A percentile compares a stretch with the other conserved stretches of the same genome.
phyloP scores from a whole-genome alignment of 2,329 filamentous ascomycete species.

The Zymoseptoria tritici region DNA sequence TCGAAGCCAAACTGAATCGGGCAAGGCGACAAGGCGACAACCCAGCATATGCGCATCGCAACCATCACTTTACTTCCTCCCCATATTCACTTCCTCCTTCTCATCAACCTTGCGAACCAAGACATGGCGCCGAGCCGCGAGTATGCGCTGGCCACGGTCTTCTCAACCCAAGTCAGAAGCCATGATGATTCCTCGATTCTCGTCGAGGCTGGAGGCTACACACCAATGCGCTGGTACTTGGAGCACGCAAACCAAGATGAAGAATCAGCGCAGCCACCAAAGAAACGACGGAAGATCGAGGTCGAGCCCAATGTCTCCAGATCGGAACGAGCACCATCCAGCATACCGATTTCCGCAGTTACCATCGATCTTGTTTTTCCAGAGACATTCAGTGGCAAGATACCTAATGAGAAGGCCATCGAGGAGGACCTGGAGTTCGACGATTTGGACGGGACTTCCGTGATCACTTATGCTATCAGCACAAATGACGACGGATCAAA shows the following conservation, averaged over 20 bases:
- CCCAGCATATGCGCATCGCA: not conserved
- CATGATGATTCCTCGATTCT: conserved; percentile 22
- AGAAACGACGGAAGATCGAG: conserved; percentile 18
- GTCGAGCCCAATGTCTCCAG: not conserved
- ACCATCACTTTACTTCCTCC: not conserved
- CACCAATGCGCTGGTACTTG: conserved; percentile 26
- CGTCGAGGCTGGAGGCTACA: conserved; percentile 27
- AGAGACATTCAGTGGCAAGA: conserved; percentile 10
- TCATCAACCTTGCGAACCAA: not conserved
- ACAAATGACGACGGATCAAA: conserved; percentile 10
- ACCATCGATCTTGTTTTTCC: conserved; percentile 25
- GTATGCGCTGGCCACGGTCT: conserved; percentile 19
- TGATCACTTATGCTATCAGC: conserved; percentile 15
- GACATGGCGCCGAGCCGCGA: conserved; percentile 15
- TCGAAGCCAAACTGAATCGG: not conserved
- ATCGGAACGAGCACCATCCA: not conserved
- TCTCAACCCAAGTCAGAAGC: conserved; percentile 21
- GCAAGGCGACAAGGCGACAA: not conserved
- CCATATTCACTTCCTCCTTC: not conserved
- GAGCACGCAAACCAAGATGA: conserved; percentile 14
- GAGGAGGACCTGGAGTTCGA: conserved; percentile 19
- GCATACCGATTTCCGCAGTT: conserved; percentile 21
- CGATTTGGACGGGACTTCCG: conserved; percentile 8
- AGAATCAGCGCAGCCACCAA: conserved; percentile 12
- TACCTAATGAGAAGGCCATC: conserved; percentile 6